These are phyloP conservation scores for Adansonia madagascariensis DNA, from an alignment of 441 rosid genomes.

Conservation along the genomic window DNA sequence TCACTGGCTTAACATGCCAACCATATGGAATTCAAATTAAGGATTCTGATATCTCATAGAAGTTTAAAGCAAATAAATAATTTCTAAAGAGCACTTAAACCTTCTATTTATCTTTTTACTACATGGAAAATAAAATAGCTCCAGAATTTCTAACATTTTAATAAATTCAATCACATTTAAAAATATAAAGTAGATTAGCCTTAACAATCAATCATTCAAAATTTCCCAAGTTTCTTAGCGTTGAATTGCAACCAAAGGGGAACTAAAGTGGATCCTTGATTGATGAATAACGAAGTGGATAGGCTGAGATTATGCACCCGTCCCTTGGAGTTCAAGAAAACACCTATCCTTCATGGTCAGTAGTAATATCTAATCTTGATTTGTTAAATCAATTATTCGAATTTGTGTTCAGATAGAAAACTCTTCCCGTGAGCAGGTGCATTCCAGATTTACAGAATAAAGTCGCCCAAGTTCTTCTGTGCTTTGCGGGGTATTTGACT, in stretches of 20 bases:
- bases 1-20: neutral
- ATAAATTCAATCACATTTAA: neutral
- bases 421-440: neutral
- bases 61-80: neutral
- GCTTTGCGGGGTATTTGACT: conserved; percentile 8
- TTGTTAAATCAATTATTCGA: conserved; percentile 10
- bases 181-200: neutral
- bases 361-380: neutral
- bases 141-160: neutral
- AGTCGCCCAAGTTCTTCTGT: neutral
- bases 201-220: neutral
- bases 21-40: neutral
- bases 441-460: conserved; percentile 12
- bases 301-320: neutral
- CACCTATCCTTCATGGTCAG: conserved; percentile 1
- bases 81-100: neutral
- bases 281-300: neutral
- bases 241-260: neutral
- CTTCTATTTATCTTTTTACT: neutral
- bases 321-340: neutral
- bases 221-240: neutral
- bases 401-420: conserved; percentile 7
- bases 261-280: neutral
- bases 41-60: neutral
- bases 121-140: neutral